Conservation (phyloP, 495 filamentous ascomycete genomes). For the Amorphotheca resinae region DNA sequence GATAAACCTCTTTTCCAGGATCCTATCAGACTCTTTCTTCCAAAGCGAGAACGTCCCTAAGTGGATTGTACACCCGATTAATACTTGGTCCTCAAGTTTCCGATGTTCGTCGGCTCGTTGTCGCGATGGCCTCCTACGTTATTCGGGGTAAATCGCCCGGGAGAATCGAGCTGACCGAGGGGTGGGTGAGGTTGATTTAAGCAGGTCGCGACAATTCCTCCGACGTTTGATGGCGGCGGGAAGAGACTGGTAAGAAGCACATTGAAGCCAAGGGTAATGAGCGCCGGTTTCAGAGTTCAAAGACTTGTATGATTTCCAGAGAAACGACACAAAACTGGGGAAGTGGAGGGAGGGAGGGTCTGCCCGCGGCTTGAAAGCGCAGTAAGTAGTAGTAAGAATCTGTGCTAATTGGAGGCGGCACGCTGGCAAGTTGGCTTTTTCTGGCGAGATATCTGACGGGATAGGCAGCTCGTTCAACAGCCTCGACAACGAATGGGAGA, state of each 20-base stretch:
- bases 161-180: slow-evolving; percentile 12
- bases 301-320: slow-evolving; percentile 11
- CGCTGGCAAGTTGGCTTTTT: slow-evolving; percentile 14
- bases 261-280: slow-evolving; percentile 15
- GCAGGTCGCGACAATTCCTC: slow-evolving; percentile 22
- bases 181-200: slow-evolving; percentile 20
- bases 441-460: slow-evolving; percentile 10
- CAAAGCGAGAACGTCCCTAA: neutral
- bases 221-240: slow-evolving; percentile 17
- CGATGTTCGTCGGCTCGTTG: neutral
- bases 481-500: slow-evolving; percentile 16
- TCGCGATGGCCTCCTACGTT: slow-evolving; percentile 3
- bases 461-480: slow-evolving; percentile 12
- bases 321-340: slow-evolving; percentile 10
- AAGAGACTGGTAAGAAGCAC: slow-evolving; percentile 13
- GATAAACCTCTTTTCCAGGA: neutral
- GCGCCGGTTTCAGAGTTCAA: slow-evolving; percentile 10
- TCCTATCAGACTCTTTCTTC: neutral
- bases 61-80: neutral
- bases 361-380: slow-evolving; percentile 13
- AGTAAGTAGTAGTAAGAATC: slow-evolving; percentile 14
- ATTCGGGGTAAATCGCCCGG: slow-evolving; percentile 10
- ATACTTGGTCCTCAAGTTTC: neutral
- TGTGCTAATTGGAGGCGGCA: slow-evolving; percentile 21
- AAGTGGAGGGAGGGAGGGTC: slow-evolving; percentile 7